These are phyloP conservation scores for Golubevia sp. DNA, from an alignment of 1,284 basidiomycete genomes.

Conservation along the genomic window DNA sequence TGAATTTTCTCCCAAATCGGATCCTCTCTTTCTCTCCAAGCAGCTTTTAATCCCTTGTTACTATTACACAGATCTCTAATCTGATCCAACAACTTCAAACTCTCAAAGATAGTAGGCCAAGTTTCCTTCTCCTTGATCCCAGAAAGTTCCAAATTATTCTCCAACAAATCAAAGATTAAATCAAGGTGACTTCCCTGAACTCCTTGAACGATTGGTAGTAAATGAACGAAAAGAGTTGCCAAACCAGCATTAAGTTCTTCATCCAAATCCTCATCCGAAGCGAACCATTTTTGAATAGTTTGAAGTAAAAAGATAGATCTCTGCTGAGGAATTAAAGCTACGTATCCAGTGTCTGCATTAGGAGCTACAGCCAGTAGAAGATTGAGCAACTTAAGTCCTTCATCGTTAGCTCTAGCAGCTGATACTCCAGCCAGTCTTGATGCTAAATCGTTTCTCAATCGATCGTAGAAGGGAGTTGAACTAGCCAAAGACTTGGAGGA, in stretches of 20 bases:
- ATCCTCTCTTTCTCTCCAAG: no score
- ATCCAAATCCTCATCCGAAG: constrained; percentile 73
- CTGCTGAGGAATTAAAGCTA: constrained; percentile 80
- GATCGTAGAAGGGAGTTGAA: constrained; percentile 69
- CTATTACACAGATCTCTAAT: no score
- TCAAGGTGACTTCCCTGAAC: constrained; percentile 89
- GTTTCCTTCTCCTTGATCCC: not conserved
- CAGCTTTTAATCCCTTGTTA: no score
- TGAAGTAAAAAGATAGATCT: constrained; percentile 89
- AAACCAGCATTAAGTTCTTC: constrained; percentile 76
- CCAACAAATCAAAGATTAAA: constrained; percentile 84
- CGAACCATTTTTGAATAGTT: constrained; percentile 80
- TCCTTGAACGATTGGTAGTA: constrained; percentile 86
- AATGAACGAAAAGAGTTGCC: constrained; percentile 74
- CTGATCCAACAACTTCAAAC: no score
- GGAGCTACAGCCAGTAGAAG: constrained; percentile 79
- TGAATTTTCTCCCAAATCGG: no score
- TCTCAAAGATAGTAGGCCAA: no score
- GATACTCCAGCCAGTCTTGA: constrained; percentile 75
- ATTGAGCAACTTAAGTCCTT: constrained; percentile 74
- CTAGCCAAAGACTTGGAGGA: constrained; percentile 25
- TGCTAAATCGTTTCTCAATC: constrained; percentile 87
- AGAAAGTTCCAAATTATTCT: constrained; percentile 76
- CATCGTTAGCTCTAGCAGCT: constrained; percentile 69
- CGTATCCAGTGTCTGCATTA: constrained; percentile 74